Percentiles rank a stretch among this genome's conserved stretches.
These are phyloP conservation scores for Diphasiastrum complanatum DNA, from an alignment of 83 land plant species.

Conservation along the genomic window DNA sequence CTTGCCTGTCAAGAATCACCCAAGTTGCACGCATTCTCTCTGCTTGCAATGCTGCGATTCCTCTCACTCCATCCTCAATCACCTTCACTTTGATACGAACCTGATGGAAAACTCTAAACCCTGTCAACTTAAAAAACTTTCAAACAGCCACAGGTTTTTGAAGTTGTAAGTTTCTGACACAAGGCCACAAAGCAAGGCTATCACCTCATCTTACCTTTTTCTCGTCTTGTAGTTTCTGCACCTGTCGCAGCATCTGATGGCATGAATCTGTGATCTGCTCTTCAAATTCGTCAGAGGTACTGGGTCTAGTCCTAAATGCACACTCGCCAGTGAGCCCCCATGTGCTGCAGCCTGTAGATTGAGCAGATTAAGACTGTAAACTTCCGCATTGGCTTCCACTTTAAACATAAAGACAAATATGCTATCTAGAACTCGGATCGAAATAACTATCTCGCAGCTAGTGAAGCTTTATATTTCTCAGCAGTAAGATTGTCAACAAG, in stretches of 20 bases:
- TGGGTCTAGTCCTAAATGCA: not conserved
- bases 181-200: no score
- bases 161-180: not conserved
- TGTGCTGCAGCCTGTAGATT: not conserved
- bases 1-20: constrained; percentile 73
- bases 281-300: constrained; percentile 22
- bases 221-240: constrained; percentile 22
- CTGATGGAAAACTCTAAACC: constrained; percentile 19
- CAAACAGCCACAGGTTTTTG: not conserved
- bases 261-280: constrained; percentile 42
- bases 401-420: constrained; percentile 6
- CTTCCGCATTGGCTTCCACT: not conserved
- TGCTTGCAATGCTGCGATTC: constrained; percentile 49
- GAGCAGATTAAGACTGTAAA: not conserved
- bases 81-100: constrained; percentile 48
- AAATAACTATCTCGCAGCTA: no score
- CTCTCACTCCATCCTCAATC: constrained; percentile 24
- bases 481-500: no score
- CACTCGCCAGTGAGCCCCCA: not conserved
- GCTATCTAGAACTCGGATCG: no score
- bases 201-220: not conserved
- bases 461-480: no score
- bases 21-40: constrained; percentile 52
- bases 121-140: not conserved
- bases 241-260: constrained; percentile 45